Conservation (phyloP, 805 yeast species). For the Wickerhamiella brachini region DNA sequence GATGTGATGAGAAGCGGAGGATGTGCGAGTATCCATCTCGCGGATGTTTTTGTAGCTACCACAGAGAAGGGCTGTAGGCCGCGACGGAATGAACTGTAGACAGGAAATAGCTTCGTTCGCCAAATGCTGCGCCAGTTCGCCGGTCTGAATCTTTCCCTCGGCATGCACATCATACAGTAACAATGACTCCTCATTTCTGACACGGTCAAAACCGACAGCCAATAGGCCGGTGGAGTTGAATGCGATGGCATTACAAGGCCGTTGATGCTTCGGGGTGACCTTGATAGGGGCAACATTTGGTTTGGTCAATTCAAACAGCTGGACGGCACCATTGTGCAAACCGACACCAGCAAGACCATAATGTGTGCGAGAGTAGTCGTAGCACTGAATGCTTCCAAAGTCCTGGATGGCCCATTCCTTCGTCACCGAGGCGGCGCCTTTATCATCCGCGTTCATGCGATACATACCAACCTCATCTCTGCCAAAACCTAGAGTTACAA, state of each 20-base stretch:
- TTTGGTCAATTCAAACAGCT: constrained; percentile 44
- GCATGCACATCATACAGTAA: constrained; percentile 60
- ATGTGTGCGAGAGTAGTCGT: constrained; percentile 31
- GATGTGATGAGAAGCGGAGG: constrained; percentile 44
- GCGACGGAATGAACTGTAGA: constrained; percentile 48
- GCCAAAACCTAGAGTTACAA: constrained; percentile 57
- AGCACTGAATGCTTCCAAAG: constrained; percentile 32
- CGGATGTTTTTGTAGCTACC: constrained; percentile 68
- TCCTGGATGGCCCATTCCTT: constrained; percentile 14
- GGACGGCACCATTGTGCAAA: constrained; percentile 52
- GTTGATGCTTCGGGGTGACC: constrained; percentile 46
- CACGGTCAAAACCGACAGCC: constrained; percentile 69
- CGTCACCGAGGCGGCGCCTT: constrained; percentile 16
- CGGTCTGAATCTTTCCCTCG: neutral
- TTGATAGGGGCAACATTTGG: constrained; percentile 27
- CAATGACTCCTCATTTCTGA: constrained; percentile 59
- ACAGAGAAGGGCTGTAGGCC: constrained; percentile 41
- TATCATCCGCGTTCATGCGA: constrained; percentile 15
- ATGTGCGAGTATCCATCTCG: constrained; percentile 50
- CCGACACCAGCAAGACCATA: constrained; percentile 46
- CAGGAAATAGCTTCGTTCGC: constrained; percentile 67
- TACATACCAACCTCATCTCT: constrained; percentile 63
- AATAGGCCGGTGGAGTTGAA: constrained; percentile 52
- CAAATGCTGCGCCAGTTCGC: constrained; percentile 32
- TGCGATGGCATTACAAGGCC: constrained; percentile 65